Conservation (phyloP, 805 yeast genomes). For the Yamadazyma sp. region DNA sequence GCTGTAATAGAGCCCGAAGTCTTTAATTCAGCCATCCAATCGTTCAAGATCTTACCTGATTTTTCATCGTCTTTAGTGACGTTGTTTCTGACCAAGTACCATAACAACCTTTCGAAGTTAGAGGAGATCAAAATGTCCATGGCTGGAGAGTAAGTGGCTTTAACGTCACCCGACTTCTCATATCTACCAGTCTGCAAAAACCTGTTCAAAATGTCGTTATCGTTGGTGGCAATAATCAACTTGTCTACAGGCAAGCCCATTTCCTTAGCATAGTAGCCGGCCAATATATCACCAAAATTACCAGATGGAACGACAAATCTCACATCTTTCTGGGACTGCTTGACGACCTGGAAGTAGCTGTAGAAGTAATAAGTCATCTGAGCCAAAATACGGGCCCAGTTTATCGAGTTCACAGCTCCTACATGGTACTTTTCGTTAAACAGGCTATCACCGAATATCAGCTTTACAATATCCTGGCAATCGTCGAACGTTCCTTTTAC, state of each 20-base stretch:
- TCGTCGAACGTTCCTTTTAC: conserved; percentile 97
- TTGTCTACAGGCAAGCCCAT: conserved; percentile 93
- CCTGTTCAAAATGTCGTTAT: conserved; percentile 91
- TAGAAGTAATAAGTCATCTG: conserved; percentile 96
- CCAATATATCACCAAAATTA: conserved; percentile 96
- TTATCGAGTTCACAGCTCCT: conserved; percentile 97
- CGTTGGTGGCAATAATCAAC: conserved; percentile 92
- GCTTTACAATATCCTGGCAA: conserved; percentile 95
- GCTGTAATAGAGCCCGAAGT: conserved; percentile 74
- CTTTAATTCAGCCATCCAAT: conserved; percentile 81
- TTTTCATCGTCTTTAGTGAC: conserved; percentile 52
- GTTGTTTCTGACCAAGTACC: conserved; percentile 86
- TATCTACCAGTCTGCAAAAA: conserved; percentile 85
- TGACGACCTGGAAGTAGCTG: conserved; percentile 75
- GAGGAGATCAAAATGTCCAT: conserved; percentile 97
- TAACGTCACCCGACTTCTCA: conserved; percentile 70
- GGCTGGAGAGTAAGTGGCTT: conserved; percentile 93
- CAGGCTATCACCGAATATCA: conserved; percentile 83
- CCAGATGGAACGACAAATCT: conserved; percentile 96
- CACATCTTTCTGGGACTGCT: conserved; percentile 43
- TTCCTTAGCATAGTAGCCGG: conserved; percentile 90
- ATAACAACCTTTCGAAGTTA: conserved; percentile 92
- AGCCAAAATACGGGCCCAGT: conserved; percentile 98
- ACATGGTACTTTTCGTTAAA: conserved; percentile 89
- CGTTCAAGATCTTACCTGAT: conserved; percentile 71